These are phyloP conservation scores for Phytophthora melonis DNA, from an alignment of 352 stramenopile genomes.

Conservation along the genomic window DNA sequence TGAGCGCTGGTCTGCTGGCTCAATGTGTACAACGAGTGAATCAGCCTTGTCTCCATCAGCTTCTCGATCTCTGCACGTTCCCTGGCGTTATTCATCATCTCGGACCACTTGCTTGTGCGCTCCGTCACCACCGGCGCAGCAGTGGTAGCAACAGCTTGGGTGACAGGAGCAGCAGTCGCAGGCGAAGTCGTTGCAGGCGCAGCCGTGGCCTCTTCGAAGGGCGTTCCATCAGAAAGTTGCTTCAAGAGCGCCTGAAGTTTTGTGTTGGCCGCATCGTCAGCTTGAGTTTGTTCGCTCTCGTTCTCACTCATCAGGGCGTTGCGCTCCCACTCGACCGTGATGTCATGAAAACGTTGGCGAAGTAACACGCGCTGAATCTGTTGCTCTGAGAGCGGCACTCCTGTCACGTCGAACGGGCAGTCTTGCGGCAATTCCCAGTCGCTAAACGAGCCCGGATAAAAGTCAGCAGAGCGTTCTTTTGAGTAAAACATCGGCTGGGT, in stretches of 20 bases:
- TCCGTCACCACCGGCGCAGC: background rate
- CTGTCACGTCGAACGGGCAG: conserved; percentile 51
- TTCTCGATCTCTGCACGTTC: conserved; percentile 37
- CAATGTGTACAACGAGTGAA: conserved; percentile 39
- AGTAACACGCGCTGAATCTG: conserved; percentile 43
- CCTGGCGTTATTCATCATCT: conserved; percentile 25
- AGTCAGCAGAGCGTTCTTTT: conserved; percentile 35
- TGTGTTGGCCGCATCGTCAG: conserved; percentile 21
- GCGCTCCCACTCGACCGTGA: conserved; percentile 41
- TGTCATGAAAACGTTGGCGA: conserved; percentile 44
- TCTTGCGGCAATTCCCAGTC: conserved; percentile 44
- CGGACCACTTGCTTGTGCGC: conserved; percentile 22
- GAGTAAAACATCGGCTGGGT: conserved; percentile 45
- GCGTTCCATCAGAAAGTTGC: conserved; percentile 20
- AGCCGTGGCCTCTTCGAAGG: conserved; percentile 23
- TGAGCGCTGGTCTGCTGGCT: conserved; percentile 39
- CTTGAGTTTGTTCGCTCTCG: conserved; percentile 29
- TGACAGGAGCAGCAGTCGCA: conserved; percentile 1
- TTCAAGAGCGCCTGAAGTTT: conserved; percentile 36
- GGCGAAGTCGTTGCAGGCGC: conserved; percentile 1
- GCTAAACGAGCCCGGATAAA: conserved; percentile 47
- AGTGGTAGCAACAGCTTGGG: conserved; percentile 5
- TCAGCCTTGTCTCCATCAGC: conserved; percentile 39
- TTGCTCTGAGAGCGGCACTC: conserved; percentile 33
- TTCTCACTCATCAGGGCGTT: conserved; percentile 37